A percentile compares a stretch with the other conserved stretches of the same genome.
Conservation (phyloP, 164 flowering plant species). For the Magnolia kwangsiensis region DNA sequence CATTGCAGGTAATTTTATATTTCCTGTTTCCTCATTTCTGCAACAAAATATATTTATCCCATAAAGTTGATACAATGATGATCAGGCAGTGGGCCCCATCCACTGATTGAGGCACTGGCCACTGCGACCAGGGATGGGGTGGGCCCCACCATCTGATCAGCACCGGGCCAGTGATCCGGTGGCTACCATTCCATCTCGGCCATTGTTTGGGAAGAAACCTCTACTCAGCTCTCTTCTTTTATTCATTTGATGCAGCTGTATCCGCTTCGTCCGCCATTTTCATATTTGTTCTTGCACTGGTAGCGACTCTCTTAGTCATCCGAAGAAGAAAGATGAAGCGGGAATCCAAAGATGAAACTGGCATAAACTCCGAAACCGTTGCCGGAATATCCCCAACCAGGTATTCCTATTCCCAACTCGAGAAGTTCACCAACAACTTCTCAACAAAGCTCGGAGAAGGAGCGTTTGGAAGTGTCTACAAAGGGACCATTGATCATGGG, state of each 20-base stretch:
- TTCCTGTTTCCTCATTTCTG: not conserved
- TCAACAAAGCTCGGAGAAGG: conserved; percentile 10
- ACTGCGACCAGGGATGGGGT: too few species aligned
- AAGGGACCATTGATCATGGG: conserved; percentile 2
- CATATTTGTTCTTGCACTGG: not conserved
- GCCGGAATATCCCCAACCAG: not conserved
- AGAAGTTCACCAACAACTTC: conserved; percentile 5
- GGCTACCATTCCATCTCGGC: too few species aligned
- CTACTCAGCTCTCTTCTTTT: not conserved
- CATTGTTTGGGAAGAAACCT: too few species aligned
- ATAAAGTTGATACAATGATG: too few species aligned
- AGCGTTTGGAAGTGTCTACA: conserved; percentile 15
- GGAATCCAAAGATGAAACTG: not conserved
- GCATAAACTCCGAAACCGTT: not conserved
- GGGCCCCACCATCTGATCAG: too few species aligned
- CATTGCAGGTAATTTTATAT: not conserved
- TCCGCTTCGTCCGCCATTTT: not conserved
- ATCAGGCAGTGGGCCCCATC: too few species aligned
- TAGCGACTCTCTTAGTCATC: not conserved
- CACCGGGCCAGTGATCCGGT: too few species aligned
- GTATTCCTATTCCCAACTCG: conserved; percentile 6
- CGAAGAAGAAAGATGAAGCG: not conserved
- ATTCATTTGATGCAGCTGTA: not conserved
- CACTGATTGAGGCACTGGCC: too few species aligned
- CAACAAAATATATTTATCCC: too few species aligned